Percentiles rank a stretch among this genome's conserved stretches.
Conservation (phyloP, 139 green algal genomes). For the Chlorella sp. region DNA sequence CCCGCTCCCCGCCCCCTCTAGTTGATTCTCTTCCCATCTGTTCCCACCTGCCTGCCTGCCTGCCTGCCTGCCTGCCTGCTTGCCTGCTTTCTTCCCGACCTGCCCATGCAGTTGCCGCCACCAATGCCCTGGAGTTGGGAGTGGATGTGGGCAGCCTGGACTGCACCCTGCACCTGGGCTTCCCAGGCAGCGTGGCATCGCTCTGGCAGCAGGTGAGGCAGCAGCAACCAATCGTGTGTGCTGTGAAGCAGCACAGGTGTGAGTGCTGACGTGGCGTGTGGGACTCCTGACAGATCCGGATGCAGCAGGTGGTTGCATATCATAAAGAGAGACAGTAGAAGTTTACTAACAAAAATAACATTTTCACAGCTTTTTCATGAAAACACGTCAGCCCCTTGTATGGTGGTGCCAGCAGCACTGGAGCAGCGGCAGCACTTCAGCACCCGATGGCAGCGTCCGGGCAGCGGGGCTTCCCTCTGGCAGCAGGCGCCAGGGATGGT, state of each 20-base stretch:
- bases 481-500: too few relatives aligned
- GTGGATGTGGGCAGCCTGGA: constrained; percentile 97
- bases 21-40: neutral
- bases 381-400: too few relatives aligned
- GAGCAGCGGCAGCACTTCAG: too few relatives aligned
- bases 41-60: neutral
- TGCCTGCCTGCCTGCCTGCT: neutral
- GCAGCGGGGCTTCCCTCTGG: too few relatives aligned
- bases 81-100: neutral
- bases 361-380: too few relatives aligned
- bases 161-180: constrained; percentile 92
- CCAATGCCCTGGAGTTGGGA: constrained; percentile 96
- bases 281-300: neutral
- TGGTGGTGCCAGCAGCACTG: too few relatives aligned
- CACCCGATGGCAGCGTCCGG: too few relatives aligned
- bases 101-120: constrained; percentile 78
- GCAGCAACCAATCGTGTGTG: neutral
- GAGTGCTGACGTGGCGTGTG: neutral
- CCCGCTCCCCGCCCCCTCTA: neutral
- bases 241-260: neutral
- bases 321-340: too few relatives aligned
- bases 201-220: constrained; percentile 89
- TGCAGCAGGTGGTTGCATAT: neutral
- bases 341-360: too few relatives aligned
- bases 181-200: constrained; percentile 81